Evolutionary conservation across 2,329 filamentous ascomycete species (phyloP), one percentile per base, ranked within the genome.

Genomic region (Xylaria sp.): DNA sequence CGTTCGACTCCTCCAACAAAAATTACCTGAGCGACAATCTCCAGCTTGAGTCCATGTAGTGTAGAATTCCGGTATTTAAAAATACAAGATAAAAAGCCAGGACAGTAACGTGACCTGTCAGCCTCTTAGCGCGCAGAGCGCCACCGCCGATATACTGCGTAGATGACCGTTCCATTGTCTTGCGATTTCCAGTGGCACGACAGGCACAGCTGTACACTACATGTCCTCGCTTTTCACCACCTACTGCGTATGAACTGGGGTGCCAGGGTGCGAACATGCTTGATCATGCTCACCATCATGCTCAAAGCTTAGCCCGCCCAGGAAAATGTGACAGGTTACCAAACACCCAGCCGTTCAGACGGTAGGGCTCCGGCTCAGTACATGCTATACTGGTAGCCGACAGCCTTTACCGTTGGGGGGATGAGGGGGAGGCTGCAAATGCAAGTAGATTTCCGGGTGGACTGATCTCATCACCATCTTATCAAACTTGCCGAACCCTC

Each of bases 401-500:
- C 49, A 39, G 31, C 20, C 31, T 38, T 38, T 31, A 25, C 36
- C 44, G 50, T 25, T 53, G 11, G 29, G 29, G 15, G 20, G 59
- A 51, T 36, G 44, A 42, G 57, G 55, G 44, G 38, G 49, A 25
- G 31, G 36, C 11, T 33, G 49, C 10, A 49, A 39, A 60, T 47
- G 50, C 53, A 29, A 5, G 50, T 29, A 55, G 38, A 31, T 47
- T 27, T 38, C 42, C 31, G 36, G 50, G 44, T 57, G 39, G 31
- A 50, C 59, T 60, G 66, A 56, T 56, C 62, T 55, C 44, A 27
- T 51, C 49, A 15, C 51, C 36, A 2, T 39, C 53, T 50, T 51
- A 56, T 31, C 42, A 39, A 63, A 67, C 65, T 65, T 67, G 66
- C 66, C 66, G 58, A 66, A 68, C 62, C 66, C 66, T 68, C 62